Evolutionary conservation across 1,139 yeast genomes (phyloP), one percentile per base, ranked within the genome.

Genomic region (Barnettozyma hawaiiensis): DNA sequence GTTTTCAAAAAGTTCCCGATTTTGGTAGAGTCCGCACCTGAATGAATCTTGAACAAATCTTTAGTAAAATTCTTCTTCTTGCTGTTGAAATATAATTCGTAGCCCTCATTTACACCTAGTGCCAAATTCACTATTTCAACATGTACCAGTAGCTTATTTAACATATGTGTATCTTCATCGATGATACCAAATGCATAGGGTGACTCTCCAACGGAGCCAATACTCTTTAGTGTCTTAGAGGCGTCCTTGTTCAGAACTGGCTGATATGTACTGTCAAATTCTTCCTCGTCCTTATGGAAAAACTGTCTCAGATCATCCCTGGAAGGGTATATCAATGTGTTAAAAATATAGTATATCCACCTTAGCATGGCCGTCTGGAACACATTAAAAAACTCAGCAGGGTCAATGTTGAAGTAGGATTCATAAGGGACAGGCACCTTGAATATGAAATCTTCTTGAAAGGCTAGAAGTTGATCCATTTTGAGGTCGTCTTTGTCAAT

Each of bases 31-130:
- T 51, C 49, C 1, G 53, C 27, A 1, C 59, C 59, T 4, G 37
- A 22, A 3, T 21, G 28, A 3, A 53, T 45, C 31, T 36, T 44
- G 2, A 34, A 24, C 10, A 41, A 40, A 1, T 34, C 34, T 8
- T 33, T 10, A 4, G 7, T 26, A 14, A 46, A 47, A 37, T 49
- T 51, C 19, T 37, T 41, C 45, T 51, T 53, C 10, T 39, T 33
- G 9, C 50, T 33, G 5, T 52, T 43, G 31, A 54, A 51, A 15
- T 44, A 52, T 6, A 54, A 18, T 40, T 54, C 58, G 42, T 56
- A 56, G 7, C 60, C 60, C 43, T 56, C 59, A 11, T 45, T 49
- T 9, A 56, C 40, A 1, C 54, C 59, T 7, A 48, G 21, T 19
- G 51, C 41, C 24, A 54, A 6, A 33, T 50, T 46, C 3, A 51